Base-by-base conservation (phyloP, 306 rosid genomes). In the Prinsepia uniflora region DNA sequence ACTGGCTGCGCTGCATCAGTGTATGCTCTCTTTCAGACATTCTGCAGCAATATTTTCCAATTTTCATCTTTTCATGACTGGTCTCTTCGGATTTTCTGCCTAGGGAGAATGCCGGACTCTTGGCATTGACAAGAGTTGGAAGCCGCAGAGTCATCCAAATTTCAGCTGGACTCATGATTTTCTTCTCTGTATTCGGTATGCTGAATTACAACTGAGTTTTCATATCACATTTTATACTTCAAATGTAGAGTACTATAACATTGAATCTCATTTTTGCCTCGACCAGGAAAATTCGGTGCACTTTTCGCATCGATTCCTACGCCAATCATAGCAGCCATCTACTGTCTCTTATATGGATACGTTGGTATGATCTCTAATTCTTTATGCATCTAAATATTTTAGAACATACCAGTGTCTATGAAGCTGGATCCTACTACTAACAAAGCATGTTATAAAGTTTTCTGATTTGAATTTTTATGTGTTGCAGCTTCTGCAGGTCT, bases 81-180 rank as follows among this genome's bases (percentile, higher is more conserved):
- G 15, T 5, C 43, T 18, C 50, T 53, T 30, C 19, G 14, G 34
- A 6, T 55, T 20, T 42, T 20, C 22, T n/a, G 47, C 36, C 7
- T 49, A 83, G 90, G 70, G 87, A 86, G 78, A 90, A 93, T 80
- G 96, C 94, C 71, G 96, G 97, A 72, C 83, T 88, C 68, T 72
- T 93, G 65, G 98, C 97, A 70, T 73, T 85, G 83, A 90, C 96
- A 48, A 87, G 83, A 74, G 96, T 81, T 39, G 96, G 97, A 77
- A 90, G 94, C 82, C 81, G 97, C 84, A 87, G 96, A 87, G 94
- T 93, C 40, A 86, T 84, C 80, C 97, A 90, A 75, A 85, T 90
- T 66, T 87, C 94, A 78, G 87, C 97, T 53, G 90, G 89, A 56
- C 87, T 90, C 67, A 93, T 88, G 98, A 84, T 93, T 70, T 85